phyloP scores from a whole-genome alignment of 805 yeast genomes.

The Metschnikowia reukaufii region DNA sequence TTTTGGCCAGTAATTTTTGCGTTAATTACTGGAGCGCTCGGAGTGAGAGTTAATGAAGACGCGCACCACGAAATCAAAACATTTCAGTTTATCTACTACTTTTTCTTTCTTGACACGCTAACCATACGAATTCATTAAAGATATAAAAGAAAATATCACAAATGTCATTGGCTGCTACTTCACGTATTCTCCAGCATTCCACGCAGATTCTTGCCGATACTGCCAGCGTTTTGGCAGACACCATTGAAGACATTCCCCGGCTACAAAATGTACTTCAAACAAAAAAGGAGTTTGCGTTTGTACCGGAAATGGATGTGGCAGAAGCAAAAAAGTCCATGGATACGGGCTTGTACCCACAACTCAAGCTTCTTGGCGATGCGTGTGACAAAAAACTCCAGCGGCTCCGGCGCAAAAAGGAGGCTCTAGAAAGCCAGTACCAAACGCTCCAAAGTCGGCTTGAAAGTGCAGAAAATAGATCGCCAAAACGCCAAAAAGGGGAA shows the following conservation, averaged over 20 bases:
- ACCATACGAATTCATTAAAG: too few relatives aligned
- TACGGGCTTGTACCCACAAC: constrained; percentile 43
- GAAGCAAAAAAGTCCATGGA: constrained; percentile 33
- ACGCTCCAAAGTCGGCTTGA: constrained; percentile 41
- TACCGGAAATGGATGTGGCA: constrained; percentile 48
- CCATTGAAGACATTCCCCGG: constrained; percentile 41
- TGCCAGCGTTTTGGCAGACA: constrained; percentile 31
- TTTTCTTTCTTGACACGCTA: too few relatives aligned
- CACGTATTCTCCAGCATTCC: constrained; percentile 22
- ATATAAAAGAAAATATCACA: background rate
- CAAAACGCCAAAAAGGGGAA: constrained; percentile 14
- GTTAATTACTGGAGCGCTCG: too few relatives aligned
- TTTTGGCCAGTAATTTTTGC: too few relatives aligned
- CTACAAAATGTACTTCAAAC: constrained; percentile 43
- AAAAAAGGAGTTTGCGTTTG: constrained; percentile 48
- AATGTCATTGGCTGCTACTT: background rate
- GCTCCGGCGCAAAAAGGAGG: constrained; percentile 32
- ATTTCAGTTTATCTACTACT: too few relatives aligned
- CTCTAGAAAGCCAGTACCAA: constrained; percentile 37
- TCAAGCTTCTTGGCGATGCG: constrained; percentile 29
- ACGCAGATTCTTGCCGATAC: constrained; percentile 34
- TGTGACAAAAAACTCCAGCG: constrained; percentile 35
- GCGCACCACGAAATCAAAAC: too few relatives aligned
- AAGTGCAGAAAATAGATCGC: constrained; percentile 16
- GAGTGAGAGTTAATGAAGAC: too few relatives aligned